These are phyloP conservation scores for Tylopilus rubrobrunneus DNA, from an alignment of 768 basidiomycete genomes.

Conservation along the genomic window DNA sequence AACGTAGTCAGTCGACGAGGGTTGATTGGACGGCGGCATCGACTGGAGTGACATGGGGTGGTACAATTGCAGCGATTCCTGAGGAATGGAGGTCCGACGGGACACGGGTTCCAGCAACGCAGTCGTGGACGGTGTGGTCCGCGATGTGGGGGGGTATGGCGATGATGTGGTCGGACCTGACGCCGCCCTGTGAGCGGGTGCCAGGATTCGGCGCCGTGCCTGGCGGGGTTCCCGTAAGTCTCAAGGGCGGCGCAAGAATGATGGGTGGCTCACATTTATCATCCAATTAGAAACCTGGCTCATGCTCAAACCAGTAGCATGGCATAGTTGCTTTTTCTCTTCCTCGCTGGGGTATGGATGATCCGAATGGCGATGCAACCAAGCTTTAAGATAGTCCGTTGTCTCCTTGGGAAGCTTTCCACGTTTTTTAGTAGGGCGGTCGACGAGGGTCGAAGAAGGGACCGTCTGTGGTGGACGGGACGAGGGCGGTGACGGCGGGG, in stretches of 20 bases:
- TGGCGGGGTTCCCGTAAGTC: slow-evolving; percentile 29
- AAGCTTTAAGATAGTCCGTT: slow-evolving; percentile 84
- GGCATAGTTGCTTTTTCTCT: slow-evolving; percentile 86
- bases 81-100: slow-evolving; percentile 64
- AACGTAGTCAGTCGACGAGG: slow-evolving; percentile 37
- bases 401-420: slow-evolving; percentile 90
- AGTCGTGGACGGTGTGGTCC: slow-evolving; percentile 19
- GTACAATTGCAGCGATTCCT: slow-evolving; percentile 70
- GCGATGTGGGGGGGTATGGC: slow-evolving; percentile 56
- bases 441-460: slow-evolving; percentile 57
- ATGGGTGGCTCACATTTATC: slow-evolving; percentile 63
- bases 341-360: slow-evolving; percentile 89
- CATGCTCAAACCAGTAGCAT: slow-evolving; percentile 84
- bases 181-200: slow-evolving; percentile 73
- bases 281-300: slow-evolving; percentile 91
- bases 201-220: slow-evolving; percentile 81
- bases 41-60: slow-evolving; percentile 77
- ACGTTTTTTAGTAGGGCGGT: slow-evolving; percentile 76
- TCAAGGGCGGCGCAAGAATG: slow-evolving; percentile 6
- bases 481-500: slow-evolving; percentile 40
- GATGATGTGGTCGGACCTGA: slow-evolving; percentile 75
- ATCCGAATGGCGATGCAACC: slow-evolving; percentile 84
- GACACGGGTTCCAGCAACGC: slow-evolving; percentile 36
- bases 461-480: slow-evolving; percentile 52
- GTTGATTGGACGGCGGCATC: slow-evolving; percentile 28